Evolutionary conservation across 495 filamentous ascomycete genomes (phyloP), one percentile per base, ranked within the genome.

Genomic region (Lasiosphaeria hispida): DNA sequence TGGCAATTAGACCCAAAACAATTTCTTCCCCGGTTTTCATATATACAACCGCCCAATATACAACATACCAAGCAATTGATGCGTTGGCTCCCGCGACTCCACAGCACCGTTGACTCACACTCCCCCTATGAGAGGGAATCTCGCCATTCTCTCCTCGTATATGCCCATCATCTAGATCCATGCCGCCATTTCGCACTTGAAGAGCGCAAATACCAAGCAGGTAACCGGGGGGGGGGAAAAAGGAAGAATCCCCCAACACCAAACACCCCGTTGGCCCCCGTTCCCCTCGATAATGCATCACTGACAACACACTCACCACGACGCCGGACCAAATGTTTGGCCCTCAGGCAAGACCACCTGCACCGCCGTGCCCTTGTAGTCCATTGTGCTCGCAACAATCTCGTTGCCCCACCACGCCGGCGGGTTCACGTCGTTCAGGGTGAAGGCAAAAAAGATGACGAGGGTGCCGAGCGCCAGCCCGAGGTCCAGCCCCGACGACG

Each of bases 381-480:
- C 83, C 72, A 83, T 66, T 18, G 80, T 83, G 15, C 65, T 57
- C n/a, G 67, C 69, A 0, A 77, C 75, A 6, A 81, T 70, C 0
- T 68, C 68, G 53, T 83, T 83, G 34, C 78, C 79, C 82, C 82
- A 85, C 82, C 82, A 83, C 4, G 59, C 53, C 0, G 82, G 81
- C 23, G 78, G 70, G 13, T 77, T 66, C 44, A 82, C 75, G 33
- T 73, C 66, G 6, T 76, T 71, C 5, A 83, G 69, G 0, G 72
- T 77, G 48, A 83, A 77, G 0, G 74, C 78, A 62, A 87, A 85
- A 69, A 86, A 86, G 47, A 87, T 84, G 40, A 85, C 73, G 49
- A 86, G 75, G 2, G 84, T 87, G 4, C 77, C 73, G 1, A 87
- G 72, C 2, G 85, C 85, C 41, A 89, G 75, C 1, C 83, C 85